phyloP scores from a whole-genome alignment of 768 basidiomycete species.

The Boletus speciosus region DNA sequence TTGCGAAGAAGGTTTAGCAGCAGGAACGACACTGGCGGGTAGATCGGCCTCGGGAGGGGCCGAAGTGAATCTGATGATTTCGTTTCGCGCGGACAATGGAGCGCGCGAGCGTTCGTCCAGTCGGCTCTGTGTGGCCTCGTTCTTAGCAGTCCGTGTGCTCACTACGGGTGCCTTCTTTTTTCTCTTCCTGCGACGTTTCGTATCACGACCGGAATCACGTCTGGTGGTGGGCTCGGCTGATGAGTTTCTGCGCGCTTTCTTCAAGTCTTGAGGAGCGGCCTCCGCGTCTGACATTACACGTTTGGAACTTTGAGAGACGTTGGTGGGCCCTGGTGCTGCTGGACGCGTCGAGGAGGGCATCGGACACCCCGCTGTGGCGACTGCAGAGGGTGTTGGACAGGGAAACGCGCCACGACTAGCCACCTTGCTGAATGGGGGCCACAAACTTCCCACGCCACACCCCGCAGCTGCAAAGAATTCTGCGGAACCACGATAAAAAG shows the following conservation, averaged over 20 bases:
- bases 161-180: conserved; percentile 30
- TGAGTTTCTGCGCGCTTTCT: conserved; percentile 24
- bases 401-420: neutral
- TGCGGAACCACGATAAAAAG: no score
- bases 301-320: conserved; percentile 7
- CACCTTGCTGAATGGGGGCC: neutral
- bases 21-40: neutral
- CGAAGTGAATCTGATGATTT: conserved; percentile 27
- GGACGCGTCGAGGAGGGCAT: conserved; percentile 29
- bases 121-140: conserved; percentile 5
- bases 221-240: conserved; percentile 12
- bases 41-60: conserved; percentile 11
- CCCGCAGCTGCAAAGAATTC: no score
- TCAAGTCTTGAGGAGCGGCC: conserved; percentile 13
- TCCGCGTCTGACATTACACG: conserved; percentile 26
- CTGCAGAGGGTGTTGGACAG: neutral
- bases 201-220: conserved; percentile 22
- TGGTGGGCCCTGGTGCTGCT: conserved; percentile 15
- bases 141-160: conserved; percentile 2
- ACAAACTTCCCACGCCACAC: conserved; percentile 27
- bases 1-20: neutral
- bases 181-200: conserved; percentile 27
- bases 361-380: neutral
- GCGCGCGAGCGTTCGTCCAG: conserved; percentile 11
- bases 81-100: conserved; percentile 23